Evolutionary conservation across 257 asterid species (phyloP).

Genomic region (Capsicum baccatum): DNA sequence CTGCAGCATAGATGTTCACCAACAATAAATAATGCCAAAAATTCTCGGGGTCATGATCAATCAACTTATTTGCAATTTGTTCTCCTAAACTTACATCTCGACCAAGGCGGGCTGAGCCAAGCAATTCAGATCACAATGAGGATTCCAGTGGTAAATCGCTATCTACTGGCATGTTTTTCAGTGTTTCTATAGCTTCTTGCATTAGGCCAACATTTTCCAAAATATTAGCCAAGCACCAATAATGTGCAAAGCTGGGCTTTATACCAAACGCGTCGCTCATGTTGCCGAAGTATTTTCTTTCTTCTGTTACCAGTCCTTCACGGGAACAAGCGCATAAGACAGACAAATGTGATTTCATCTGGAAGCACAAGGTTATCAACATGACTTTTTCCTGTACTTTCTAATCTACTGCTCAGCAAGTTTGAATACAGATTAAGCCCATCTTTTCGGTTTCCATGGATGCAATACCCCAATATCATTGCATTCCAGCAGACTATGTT

Average conservation of each 20-base stretch:
- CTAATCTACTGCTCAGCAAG: constrained; percentile 43
- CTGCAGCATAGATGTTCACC: constrained; percentile 67
- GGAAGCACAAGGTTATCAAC: constrained; percentile 38
- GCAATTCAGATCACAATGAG: constrained; percentile 60
- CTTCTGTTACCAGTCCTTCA: constrained; percentile 54
- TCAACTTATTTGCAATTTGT: constrained; percentile 54
- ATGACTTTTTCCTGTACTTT: constrained; percentile 19
- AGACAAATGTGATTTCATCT: constrained; percentile 67
- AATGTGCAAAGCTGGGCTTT: constrained; percentile 69
- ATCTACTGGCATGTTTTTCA: constrained; percentile 50
- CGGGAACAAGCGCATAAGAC: constrained; percentile 77
- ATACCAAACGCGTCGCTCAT: constrained; percentile 54
- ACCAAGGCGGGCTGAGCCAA: constrained; percentile 62
- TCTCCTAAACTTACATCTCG: constrained; percentile 56
- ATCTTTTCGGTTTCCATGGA: constrained; percentile 40
- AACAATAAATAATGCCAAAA: constrained; percentile 56
- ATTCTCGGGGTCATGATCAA: constrained; percentile 63
- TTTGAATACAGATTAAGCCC: constrained; percentile 57
- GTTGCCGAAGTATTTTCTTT: constrained; percentile 48
- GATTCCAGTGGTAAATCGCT: constrained; percentile 50
- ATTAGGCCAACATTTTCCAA: constrained; percentile 56
- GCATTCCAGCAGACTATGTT: constrained; percentile 36
- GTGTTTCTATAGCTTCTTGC: constrained; percentile 60
- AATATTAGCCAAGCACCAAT: constrained; percentile 85
- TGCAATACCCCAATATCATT: constrained; percentile 24